Conservation (phyloP, 2,329 filamentous ascomycete genomes). For the Cytospora leucostoma region DNA sequence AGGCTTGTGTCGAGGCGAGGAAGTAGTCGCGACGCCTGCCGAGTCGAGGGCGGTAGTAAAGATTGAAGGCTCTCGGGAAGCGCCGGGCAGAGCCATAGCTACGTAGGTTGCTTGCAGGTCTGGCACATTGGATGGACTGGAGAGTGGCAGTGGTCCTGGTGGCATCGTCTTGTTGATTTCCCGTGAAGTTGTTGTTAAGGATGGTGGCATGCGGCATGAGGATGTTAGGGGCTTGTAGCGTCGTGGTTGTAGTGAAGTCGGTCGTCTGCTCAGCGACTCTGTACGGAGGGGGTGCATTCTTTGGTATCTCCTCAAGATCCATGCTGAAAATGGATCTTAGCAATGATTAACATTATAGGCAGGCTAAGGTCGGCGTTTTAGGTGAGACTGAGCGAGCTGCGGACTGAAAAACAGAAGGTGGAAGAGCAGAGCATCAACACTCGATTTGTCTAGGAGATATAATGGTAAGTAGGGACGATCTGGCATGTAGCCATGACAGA, state of each 20-base stretch:
- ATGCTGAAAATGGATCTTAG: not conserved
- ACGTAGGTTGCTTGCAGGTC: not conserved
- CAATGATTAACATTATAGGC: not conserved
- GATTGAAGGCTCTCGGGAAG: not conserved
- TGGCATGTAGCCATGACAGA: no score
- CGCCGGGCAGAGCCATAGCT: not conserved
- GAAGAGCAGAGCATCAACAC: no score
- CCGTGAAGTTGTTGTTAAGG: not conserved
- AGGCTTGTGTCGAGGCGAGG: not conserved
- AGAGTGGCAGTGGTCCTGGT: not conserved
- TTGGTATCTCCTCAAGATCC: not conserved
- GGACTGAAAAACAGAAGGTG: no score
- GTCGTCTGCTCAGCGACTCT: not conserved
- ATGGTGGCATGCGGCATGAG: not conserved
- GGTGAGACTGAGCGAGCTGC: not conserved
- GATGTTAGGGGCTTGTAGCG: not conserved
- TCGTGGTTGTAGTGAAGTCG: not conserved
- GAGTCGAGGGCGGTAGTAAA: slow-evolving; percentile 1
- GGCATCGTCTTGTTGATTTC: not conserved
- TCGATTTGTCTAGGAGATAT: no score
- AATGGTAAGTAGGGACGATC: no score
- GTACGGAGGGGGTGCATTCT: not conserved
- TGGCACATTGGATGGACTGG: not conserved
- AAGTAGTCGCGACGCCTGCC: not conserved
- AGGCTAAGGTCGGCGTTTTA: not conserved